Conservation (phyloP, 2,329 filamentous ascomycete species). For the Penicillium digitatum region DNA sequence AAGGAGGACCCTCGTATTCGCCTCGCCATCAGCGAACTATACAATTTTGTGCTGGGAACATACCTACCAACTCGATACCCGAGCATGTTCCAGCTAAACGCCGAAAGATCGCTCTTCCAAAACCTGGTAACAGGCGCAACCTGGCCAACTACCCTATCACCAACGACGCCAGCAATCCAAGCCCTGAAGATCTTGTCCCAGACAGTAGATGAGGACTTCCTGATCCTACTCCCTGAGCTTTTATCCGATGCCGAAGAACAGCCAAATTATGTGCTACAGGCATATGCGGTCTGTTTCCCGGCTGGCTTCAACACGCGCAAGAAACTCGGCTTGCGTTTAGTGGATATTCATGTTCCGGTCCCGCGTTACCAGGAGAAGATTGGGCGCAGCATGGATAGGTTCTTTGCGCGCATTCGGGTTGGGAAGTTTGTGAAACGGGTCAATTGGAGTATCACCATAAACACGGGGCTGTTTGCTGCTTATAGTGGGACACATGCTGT, state of each 20-base stretch:
- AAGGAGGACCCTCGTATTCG: slow-evolving; percentile 36
- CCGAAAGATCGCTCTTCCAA: slow-evolving; percentile 29
- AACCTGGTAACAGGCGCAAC: slow-evolving; percentile 47
- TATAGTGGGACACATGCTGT: slow-evolving; percentile 37
- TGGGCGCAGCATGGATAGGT: slow-evolving; percentile 59
- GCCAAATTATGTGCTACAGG: slow-evolving; percentile 52
- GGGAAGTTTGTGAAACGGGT: slow-evolving; percentile 54
- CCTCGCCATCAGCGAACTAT: slow-evolving; percentile 52
- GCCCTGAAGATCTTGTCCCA: slow-evolving; percentile 50
- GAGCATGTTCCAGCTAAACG: slow-evolving; percentile 45
- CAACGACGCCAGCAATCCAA: slow-evolving; percentile 31
- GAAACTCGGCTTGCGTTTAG: slow-evolving; percentile 52
- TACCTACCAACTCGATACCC: slow-evolving; percentile 59
- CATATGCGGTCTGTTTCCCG: slow-evolving; percentile 56
- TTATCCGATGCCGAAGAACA: slow-evolving; percentile 18
- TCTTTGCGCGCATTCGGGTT: slow-evolving; percentile 53
- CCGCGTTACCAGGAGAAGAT: slow-evolving; percentile 56
- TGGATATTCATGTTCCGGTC: slow-evolving; percentile 57
- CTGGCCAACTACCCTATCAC: slow-evolving; percentile 37
- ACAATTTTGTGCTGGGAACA: slow-evolving; percentile 47
- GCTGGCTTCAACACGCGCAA: slow-evolving; percentile 55
- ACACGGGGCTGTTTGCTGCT: slow-evolving; percentile 40
- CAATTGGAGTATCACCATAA: slow-evolving; percentile 49
- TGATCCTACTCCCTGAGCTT: slow-evolving; percentile 52
- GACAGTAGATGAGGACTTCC: slow-evolving; percentile 58